Evolutionary conservation across 176 grass and related monocot genomes (phyloP), one percentile per base, ranked within the genome.

Genomic region (Eragrostis curvula): DNA sequence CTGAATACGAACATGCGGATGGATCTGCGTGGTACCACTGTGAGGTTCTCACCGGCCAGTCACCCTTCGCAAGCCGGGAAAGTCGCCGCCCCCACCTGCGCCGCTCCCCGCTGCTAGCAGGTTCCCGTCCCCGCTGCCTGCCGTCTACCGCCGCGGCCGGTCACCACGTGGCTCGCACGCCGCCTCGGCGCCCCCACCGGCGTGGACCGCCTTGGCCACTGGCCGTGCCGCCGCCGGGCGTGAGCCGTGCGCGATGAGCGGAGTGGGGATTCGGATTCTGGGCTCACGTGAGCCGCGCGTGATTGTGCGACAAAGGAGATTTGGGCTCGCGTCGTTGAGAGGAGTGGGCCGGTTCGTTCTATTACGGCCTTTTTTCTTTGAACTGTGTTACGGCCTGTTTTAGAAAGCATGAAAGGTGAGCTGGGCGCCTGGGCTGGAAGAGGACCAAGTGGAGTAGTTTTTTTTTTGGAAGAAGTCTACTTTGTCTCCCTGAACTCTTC

Each of bases 161-260:
- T 24, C 58, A 14, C 59, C 48, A 23, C 66, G 49, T 4, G 15
- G 70, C 16, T 39, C 10, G 58, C 58, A 2, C 58, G 45, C 40
- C 45, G 47, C 47, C 39, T 50, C 41, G 66, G 7, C 17, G 46
- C 12, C 40, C n/a, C n/a, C n/a, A n/a, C n/a, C n/a, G n/a, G 60
- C 18, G 27, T 7, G 25, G 61, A 51, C 61, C 28, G 76, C 28
- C 45, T 30, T 24, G 62, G 61, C 61, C 49, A 27, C 50, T 43
- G 49, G 36, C 48, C 20, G 78, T 51, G 65, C 65, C 48, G 65
- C 62, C 64, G 48, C 63, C 78, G 27, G 46, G 62, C 27, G 45
- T 32, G 17, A 14, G 63, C 28, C n/a, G 62, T 67, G 47, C 28
- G 61, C 45, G 28, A 29, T 49, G 25, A 72, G 43, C 8, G 59